Evolutionary conservation across 805 yeast genomes (phyloP).

Genomic region (Candida suzukii): DNA sequence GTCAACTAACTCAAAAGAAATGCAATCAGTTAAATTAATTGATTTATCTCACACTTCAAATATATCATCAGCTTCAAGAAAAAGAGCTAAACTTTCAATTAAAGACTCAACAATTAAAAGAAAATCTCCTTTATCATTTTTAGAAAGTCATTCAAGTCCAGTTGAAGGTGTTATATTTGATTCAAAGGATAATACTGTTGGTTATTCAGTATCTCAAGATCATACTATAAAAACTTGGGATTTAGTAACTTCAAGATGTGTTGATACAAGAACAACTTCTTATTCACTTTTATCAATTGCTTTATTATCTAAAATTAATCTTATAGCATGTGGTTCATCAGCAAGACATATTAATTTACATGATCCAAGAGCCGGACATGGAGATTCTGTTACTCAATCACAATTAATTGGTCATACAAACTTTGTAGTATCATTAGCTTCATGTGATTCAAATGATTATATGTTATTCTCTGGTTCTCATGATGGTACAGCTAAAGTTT

Average conservation of each 20-base stretch:
- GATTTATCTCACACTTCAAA: slow-evolving; percentile 35
- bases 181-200: slow-evolving; percentile 66
- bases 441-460: slow-evolving; percentile 71
- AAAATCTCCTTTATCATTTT: slow-evolving; percentile 70
- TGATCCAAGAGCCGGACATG: slow-evolving; percentile 70
- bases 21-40: slow-evolving; percentile 50
- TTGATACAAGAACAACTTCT: slow-evolving; percentile 83
- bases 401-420: slow-evolving; percentile 87
- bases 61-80: slow-evolving; percentile 73
- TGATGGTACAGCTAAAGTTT: slow-evolving; percentile 89
- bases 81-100: slow-evolving; percentile 77
- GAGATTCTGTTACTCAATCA: slow-evolving; percentile 53
- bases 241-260: slow-evolving; percentile 73
- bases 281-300: slow-evolving; percentile 74
- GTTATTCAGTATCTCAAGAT: slow-evolving; percentile 92
- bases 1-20: slow-evolving; percentile 82
- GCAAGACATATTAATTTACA: slow-evolving; percentile 95
- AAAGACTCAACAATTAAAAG: slow-evolving; percentile 71
- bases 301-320: slow-evolving; percentile 57
- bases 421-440: slow-evolving; percentile 75
- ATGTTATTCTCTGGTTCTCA: slow-evolving; percentile 90
- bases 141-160: slow-evolving; percentile 80
- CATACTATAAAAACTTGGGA: slow-evolving; percentile 97
- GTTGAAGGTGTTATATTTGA: slow-evolving; percentile 83
- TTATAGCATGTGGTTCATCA: slow-evolving; percentile 90